phyloP scores from a whole-genome alignment of 1,284 basidiomycete species.

The Leccinum solheimii region DNA sequence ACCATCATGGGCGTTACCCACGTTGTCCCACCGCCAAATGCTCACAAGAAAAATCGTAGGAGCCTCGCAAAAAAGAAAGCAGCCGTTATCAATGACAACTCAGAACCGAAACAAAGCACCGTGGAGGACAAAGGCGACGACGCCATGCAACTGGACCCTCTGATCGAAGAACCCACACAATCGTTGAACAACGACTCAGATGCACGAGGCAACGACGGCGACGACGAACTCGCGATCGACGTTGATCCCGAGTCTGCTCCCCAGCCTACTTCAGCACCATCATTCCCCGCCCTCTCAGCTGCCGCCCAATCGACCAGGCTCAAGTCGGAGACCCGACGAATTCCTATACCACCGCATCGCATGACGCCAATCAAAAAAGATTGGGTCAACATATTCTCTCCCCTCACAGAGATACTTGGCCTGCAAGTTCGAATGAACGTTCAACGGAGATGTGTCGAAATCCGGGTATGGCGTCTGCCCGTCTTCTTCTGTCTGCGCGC shows the following conservation, averaged over 20 bases:
- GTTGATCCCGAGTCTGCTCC: constrained; percentile 43
- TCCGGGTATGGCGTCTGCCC: constrained; percentile 64
- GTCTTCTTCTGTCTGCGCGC: constrained; percentile 5
- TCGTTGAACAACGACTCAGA: background rate
- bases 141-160: constrained; percentile 36
- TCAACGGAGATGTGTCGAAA: constrained; percentile 84
- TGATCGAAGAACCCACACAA: constrained; percentile 7
- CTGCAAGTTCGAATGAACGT: constrained; percentile 98
- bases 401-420: constrained; percentile 91
- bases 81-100: constrained; percentile 22
- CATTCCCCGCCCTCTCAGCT: constrained; percentile 65
- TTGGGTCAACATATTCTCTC: constrained; percentile 97
- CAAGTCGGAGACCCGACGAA: constrained; percentile 79
- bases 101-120: constrained; percentile 8
- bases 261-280: constrained; percentile 51
- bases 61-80: constrained; percentile 50
- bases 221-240: constrained; percentile 68
- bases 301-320: constrained; percentile 50
- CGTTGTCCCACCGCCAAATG: constrained; percentile 33
- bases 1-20: constrained; percentile 64
- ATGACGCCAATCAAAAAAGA: constrained; percentile 98
- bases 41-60: constrained; percentile 56
- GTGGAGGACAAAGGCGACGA: constrained; percentile 37
- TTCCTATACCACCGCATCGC: constrained; percentile 93
- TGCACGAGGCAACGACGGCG: constrained; percentile 32